Percentiles rank a stretch among this genome's conserved stretches.
Conservation (phyloP, 345 rosid species). For the Camelina laxa region DNA sequence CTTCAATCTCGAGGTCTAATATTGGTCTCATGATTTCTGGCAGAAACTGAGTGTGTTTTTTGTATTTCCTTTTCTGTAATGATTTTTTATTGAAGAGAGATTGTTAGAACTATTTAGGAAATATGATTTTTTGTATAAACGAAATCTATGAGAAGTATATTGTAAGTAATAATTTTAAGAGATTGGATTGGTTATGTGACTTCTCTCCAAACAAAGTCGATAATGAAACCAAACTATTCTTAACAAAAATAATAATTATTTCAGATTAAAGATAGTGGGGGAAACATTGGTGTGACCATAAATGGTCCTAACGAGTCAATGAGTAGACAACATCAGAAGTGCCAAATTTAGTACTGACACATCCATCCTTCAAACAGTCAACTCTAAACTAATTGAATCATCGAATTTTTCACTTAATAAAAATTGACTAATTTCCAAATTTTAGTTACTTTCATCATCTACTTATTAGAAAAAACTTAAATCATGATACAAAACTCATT, state of each 20-base stretch:
- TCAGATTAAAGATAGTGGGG: constrained; percentile 6
- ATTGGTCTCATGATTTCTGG: constrained; percentile 52
- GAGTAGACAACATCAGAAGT: constrained; percentile 45
- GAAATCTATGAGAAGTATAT: not conserved
- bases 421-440: not conserved
- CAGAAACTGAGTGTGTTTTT: not conserved
- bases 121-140: not conserved
- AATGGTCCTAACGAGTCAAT: constrained; percentile 46
- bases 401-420: constrained; percentile 16
- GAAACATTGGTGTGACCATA: constrained; percentile 43
- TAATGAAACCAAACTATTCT: constrained; percentile 24
- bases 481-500: not conserved
- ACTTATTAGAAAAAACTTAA: not conserved
- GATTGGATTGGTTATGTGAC: constrained; percentile 11
- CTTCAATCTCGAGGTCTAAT: constrained; percentile 65
- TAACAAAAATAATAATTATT: constrained; percentile 8
- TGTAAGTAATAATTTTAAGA: not conserved
- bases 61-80: constrained; percentile 13
- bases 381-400: constrained; percentile 23
- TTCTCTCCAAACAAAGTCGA: constrained; percentile 25
- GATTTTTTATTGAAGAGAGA: not conserved
- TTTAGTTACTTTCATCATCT: not conserved
- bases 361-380: constrained; percentile 39
- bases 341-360: constrained; percentile 49
- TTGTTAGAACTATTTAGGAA: constrained; percentile 20